A percentile compares a stretch with the other conserved stretches of the same genome.
Evolutionary conservation across 192 early-diverging fungal species (phyloP).

Genomic region (Cetraspora pellucida): DNA sequence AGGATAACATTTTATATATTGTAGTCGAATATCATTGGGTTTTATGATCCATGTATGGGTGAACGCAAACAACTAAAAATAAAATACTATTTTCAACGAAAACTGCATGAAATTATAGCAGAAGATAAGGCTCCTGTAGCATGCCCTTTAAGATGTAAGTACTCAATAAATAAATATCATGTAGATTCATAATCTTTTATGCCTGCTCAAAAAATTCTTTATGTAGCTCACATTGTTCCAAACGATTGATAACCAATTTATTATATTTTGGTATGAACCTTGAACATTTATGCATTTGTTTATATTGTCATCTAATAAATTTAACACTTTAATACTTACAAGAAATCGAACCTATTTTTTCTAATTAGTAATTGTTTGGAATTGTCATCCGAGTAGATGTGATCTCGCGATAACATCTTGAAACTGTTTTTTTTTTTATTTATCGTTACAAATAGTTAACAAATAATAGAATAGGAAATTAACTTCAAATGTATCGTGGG

Average conservation of each 20-base stretch:
- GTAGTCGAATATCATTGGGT: slow-evolving; percentile 84
- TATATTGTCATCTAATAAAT: no score
- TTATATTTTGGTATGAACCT: no score
- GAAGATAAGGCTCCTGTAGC: slow-evolving; percentile 79
- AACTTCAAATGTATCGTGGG: no score
- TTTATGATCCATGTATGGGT: slow-evolving; percentile 95
- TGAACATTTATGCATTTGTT: no score
- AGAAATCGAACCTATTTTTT: no score
- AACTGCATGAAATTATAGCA: slow-evolving; percentile 78
- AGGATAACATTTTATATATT: slow-evolving; percentile 20
- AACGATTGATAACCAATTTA: neutral
- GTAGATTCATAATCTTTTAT: neutral
- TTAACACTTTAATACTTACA: no score
- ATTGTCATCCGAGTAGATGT: no score
- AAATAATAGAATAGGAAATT: no score
- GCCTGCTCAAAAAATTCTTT: neutral
- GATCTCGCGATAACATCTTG: no score
- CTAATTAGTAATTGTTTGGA: no score
- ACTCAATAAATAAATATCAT: neutral
- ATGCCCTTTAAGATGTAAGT: slow-evolving; percentile 73
- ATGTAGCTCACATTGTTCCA: neutral
- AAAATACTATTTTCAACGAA: slow-evolving; percentile 80
- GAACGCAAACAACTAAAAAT: slow-evolving; percentile 82
- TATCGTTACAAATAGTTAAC: no score
- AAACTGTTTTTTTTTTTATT: no score